Conservation (phyloP, 1,284 basidiomycete species). For the Irpex sp. region DNA sequence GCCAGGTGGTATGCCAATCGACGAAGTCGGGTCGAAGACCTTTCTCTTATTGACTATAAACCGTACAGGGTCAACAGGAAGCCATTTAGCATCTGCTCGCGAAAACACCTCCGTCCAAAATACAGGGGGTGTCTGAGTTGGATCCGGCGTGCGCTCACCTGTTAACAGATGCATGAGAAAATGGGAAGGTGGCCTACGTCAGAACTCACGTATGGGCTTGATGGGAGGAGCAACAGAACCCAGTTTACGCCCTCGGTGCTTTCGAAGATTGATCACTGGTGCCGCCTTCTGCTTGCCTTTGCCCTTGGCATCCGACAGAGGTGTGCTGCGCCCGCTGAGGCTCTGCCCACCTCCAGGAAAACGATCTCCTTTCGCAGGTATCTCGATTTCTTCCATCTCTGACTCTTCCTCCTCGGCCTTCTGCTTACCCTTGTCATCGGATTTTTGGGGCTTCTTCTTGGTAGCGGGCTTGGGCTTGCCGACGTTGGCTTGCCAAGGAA, state of each 20-base stretch:
- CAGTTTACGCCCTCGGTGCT: conserved; percentile 41
- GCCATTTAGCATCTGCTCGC: conserved; percentile 87
- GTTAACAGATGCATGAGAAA: not conserved
- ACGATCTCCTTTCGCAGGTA: conserved; percentile 17
- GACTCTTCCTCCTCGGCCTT: conserved; percentile 35
- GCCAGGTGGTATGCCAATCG: conserved; percentile 27
- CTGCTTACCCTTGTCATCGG: conserved; percentile 22
- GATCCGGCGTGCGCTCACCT: conserved; percentile 38
- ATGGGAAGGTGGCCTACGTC: not conserved
- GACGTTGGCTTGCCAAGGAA: conserved; percentile 75
- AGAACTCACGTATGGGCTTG: conserved; percentile 11
- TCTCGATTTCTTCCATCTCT: conserved; percentile 36
- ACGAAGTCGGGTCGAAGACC: conserved; percentile 75
- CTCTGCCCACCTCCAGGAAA: conserved; percentile 37
- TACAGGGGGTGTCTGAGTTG: conserved; percentile 73
- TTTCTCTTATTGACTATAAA: conserved; percentile 78
- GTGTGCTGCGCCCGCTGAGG: conserved; percentile 30
- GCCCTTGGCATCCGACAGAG: conserved; percentile 39
- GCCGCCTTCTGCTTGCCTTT: conserved; percentile 53
- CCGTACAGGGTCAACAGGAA: conserved; percentile 89
- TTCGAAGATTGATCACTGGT: conserved; percentile 53
- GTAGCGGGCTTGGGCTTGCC: conserved; percentile 48
- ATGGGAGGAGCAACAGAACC: conserved; percentile 18
- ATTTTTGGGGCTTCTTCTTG: conserved; percentile 40
- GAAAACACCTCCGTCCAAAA: conserved; percentile 99